Evolutionary conservation across 2,329 filamentous ascomycete species (phyloP).

Genomic region (Penicillium sp.): DNA sequence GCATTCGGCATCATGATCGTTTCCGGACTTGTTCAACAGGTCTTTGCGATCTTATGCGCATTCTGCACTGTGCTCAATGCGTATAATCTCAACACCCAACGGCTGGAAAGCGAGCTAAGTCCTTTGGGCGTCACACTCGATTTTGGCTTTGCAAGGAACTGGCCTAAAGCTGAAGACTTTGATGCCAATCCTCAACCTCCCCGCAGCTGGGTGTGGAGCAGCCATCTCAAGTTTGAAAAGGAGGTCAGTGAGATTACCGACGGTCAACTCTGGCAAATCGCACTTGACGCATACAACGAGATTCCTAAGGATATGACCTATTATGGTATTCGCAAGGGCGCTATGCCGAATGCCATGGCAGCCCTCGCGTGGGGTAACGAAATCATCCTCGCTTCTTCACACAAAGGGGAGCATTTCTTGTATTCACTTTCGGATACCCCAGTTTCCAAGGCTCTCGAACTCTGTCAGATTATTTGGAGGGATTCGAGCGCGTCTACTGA

Average conservation of each 20-base stretch:
- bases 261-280: slow-evolving; percentile 13
- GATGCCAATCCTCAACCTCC: not conserved
- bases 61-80: not conserved
- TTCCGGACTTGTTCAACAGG: not conserved
- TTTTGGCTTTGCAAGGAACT: not conserved
- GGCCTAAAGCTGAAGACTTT: not conserved
- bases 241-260: not conserved
- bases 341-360: too few species aligned
- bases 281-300: slow-evolving; percentile 6
- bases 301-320: not conserved
- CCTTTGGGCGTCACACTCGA: not conserved
- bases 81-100: not conserved
- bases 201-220: not conserved
- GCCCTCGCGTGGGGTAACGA: too few species aligned
- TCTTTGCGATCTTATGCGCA: not conserved
- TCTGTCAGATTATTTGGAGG: too few species aligned
- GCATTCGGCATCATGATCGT: not conserved
- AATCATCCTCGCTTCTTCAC: too few species aligned
- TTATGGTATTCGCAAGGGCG: too few species aligned
- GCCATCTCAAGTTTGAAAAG: not conserved
- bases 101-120: not conserved
- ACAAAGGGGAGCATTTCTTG: too few species aligned
- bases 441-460: too few species aligned
- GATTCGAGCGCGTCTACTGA: too few species aligned
- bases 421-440: too few species aligned